Percentiles rank a stretch among this genome's conserved stretches.
Conservation (phyloP, 441 rosid species). For the Viola pubescens region DNA sequence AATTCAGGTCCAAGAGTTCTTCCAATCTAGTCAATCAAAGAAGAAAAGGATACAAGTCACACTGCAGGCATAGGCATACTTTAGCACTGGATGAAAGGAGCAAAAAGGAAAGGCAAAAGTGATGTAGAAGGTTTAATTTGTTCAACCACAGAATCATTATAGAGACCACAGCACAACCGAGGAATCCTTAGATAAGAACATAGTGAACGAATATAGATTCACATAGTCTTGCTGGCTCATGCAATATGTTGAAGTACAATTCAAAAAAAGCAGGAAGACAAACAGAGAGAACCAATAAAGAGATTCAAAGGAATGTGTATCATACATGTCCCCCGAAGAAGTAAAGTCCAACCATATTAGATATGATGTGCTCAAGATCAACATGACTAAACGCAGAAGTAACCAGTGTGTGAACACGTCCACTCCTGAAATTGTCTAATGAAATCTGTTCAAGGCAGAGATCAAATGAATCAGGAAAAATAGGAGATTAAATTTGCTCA, state of each 20-base stretch:
- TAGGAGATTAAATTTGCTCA: neutral
- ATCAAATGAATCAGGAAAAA: conserved; percentile 17
- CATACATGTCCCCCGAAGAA: conserved; percentile 84
- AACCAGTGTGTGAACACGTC: conserved; percentile 61
- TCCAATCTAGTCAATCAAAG: conserved; percentile 43
- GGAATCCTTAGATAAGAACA: no score
- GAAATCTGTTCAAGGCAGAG: conserved; percentile 54
- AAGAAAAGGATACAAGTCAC: conserved; percentile 1
- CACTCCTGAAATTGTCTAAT: conserved; percentile 57
- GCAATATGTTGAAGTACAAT: no score
- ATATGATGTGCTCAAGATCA: conserved; percentile 47
- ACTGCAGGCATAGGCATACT: neutral
- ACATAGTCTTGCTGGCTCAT: no score
- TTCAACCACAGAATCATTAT: no score
- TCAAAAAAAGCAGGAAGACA: neutral
- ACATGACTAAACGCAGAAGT: conserved; percentile 90
- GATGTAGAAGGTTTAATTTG: no score
- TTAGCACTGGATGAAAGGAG: neutral
- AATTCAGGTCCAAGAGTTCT: conserved; percentile 60
- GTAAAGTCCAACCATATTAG: conserved; percentile 92
- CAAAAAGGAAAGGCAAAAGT: neutral
- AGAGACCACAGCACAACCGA: no score
- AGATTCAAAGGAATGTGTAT: conserved; percentile 15
- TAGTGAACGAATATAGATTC: no score
- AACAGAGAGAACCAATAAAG: conserved; percentile 15